Evolutionary conservation across 805 yeast species (phyloP).

Genomic region (Metschnikowia sp.): DNA sequence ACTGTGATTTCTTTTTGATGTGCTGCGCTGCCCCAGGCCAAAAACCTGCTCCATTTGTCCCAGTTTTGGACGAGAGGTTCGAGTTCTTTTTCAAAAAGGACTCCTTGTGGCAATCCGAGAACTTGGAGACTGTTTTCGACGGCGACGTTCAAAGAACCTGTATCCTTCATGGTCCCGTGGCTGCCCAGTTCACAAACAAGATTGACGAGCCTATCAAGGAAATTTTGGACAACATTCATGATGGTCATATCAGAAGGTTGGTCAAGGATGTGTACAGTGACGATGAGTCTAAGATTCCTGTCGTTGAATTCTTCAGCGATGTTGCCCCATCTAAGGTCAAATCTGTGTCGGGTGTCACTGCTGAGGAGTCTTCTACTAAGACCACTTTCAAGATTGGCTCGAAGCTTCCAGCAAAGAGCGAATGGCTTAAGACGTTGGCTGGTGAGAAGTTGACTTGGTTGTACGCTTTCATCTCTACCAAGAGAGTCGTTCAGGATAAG

Average conservation of each 20-base stretch:
- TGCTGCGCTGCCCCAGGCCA: slow-evolving; percentile 79
- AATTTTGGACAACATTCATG: slow-evolving; percentile 82
- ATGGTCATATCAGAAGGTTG: slow-evolving; percentile 77
- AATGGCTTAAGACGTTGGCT: slow-evolving; percentile 81
- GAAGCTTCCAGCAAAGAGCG: slow-evolving; percentile 26
- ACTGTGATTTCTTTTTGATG: slow-evolving; percentile 86
- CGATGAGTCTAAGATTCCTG: slow-evolving; percentile 73
- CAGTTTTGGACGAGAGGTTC: slow-evolving; percentile 88
- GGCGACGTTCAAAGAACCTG: slow-evolving; percentile 99
- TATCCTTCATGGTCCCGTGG: slow-evolving; percentile 97
- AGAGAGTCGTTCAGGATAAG: slow-evolving; percentile 80
- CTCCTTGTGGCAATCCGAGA: slow-evolving; percentile 98
- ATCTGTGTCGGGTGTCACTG: slow-evolving; percentile 34
- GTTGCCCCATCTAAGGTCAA: slow-evolving; percentile 40
- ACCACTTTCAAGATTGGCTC: slow-evolving; percentile 39
- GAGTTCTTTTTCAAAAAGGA: slow-evolving; percentile 98
- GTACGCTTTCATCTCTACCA: slow-evolving; percentile 79
- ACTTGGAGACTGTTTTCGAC: slow-evolving; percentile 90
- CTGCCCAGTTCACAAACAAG: slow-evolving; percentile 83
- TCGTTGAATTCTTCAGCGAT: slow-evolving; percentile 86
- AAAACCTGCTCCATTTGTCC: slow-evolving; percentile 98
- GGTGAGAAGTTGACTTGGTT: slow-evolving; percentile 83
- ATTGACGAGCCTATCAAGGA: slow-evolving; percentile 92
- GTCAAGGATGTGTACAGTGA: slow-evolving; percentile 67
- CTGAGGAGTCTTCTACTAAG: slow-evolving; percentile 27